phyloP scores from a whole-genome alignment of 2,329 filamentous ascomycete genomes.

The Magnaporthales sp. region DNA sequence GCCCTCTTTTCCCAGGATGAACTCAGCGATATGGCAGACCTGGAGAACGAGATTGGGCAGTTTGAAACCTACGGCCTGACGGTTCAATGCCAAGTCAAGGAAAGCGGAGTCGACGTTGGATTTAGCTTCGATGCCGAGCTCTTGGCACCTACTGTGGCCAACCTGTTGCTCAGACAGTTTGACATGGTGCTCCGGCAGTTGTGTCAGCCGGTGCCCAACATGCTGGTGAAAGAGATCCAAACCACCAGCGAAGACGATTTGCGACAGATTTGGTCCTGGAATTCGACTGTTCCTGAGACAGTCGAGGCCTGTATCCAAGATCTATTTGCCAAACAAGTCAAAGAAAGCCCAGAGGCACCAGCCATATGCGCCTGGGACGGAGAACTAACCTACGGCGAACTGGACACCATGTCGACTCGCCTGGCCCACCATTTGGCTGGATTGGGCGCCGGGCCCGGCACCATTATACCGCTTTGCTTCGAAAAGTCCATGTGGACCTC shows the following conservation, averaged over 20 bases:
- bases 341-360: constrained; percentile 14
- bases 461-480: constrained; percentile 13
- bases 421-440: not conserved
- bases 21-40: not conserved
- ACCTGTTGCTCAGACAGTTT: too few relatives aligned
- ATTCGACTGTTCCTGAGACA: not conserved
- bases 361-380: constrained; percentile 22
- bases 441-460: constrained; percentile 12
- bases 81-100: not conserved
- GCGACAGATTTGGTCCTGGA: not conserved
- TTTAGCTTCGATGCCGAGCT: not conserved
- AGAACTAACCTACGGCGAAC: constrained; percentile 18
- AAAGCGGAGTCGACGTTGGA: not conserved
- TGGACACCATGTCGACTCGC: constrained; percentile 27
- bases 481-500: constrained; percentile 15
- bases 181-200: too few relatives aligned
- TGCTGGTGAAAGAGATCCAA: not conserved
- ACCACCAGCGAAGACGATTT: not conserved
- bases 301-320: constrained; percentile 3
- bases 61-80: not conserved
- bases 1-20: too few relatives aligned
- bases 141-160: too few relatives aligned
- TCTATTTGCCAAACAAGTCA: not conserved
- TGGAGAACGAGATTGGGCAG: not conserved
- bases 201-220: too few relatives aligned